Percentiles rank a stretch among this genome's conserved stretches.
Evolutionary conservation across 2,329 filamentous ascomycete species (phyloP).

Genomic region (Xylaria sp.): DNA sequence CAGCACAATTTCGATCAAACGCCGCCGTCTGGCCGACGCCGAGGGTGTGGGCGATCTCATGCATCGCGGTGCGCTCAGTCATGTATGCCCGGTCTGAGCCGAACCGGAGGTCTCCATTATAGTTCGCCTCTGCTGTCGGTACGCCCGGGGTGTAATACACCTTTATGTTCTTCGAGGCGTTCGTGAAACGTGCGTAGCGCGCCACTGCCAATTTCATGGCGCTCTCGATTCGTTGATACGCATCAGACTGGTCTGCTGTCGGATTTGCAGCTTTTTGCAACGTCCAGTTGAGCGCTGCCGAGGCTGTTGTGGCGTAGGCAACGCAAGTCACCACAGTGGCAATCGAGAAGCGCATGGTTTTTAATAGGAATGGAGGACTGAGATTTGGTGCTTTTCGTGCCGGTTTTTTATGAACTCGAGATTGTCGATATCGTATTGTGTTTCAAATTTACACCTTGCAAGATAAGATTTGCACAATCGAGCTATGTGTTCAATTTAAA

Average conservation of each 20-base stretch:
- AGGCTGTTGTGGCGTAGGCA: slow-evolving; percentile 48
- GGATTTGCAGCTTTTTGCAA: slow-evolving; percentile 54
- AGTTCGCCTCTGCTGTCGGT: slow-evolving; percentile 57
- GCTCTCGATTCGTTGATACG: slow-evolving; percentile 55
- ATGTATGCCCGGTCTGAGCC: slow-evolving; percentile 58
- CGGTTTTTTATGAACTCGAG: background rate
- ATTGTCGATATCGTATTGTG: background rate
- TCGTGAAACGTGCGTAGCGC: slow-evolving; percentile 52
- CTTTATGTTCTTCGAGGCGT: slow-evolving; percentile 52
- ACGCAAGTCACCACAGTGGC: slow-evolving; percentile 46
- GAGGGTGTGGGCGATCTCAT: slow-evolving; percentile 60
- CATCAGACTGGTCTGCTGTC: slow-evolving; percentile 54
- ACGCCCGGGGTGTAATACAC: slow-evolving; percentile 57
- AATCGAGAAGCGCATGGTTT: slow-evolving; percentile 51
- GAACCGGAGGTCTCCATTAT: slow-evolving; percentile 59
- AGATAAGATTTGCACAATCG: background rate
- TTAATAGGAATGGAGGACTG: background rate
- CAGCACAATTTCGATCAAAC: slow-evolving; percentile 53
- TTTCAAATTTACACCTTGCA: background rate
- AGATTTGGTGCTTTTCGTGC: background rate
- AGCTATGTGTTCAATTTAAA: slow-evolving; percentile 1
- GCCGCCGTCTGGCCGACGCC: slow-evolving; percentile 57
- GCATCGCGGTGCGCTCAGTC: slow-evolving; percentile 60
- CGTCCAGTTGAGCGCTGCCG: slow-evolving; percentile 53
- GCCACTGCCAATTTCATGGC: slow-evolving; percentile 55